phyloP scores from a whole-genome alignment of 352 stramenopile species.

The Phytophthora palmivora region DNA sequence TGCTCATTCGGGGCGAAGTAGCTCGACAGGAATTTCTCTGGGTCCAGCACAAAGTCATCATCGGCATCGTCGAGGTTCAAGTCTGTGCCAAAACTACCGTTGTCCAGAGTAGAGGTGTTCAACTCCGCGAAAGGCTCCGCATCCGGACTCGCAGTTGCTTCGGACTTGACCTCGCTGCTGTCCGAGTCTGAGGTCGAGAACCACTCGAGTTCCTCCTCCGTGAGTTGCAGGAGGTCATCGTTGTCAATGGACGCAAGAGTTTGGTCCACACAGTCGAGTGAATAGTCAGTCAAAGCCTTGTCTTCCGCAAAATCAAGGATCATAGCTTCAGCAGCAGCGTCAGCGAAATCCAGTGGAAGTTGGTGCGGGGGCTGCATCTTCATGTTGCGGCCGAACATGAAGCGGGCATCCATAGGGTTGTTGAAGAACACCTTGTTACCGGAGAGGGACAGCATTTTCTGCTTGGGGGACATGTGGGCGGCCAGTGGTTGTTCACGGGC shows the following conservation, averaged over 20 bases:
- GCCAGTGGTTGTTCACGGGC: slow-evolving; percentile 69
- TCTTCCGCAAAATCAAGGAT: slow-evolving; percentile 86
- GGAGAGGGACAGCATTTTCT: slow-evolving; percentile 56
- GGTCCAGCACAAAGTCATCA: slow-evolving; percentile 88
- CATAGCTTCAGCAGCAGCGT: slow-evolving; percentile 53
- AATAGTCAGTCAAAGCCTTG: slow-evolving; percentile 66
- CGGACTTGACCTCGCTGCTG: slow-evolving; percentile 10
- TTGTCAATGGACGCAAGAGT: slow-evolving; percentile 77
- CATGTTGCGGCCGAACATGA: slow-evolving; percentile 42
- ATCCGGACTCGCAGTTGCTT: slow-evolving; percentile 8
- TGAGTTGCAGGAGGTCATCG: slow-evolving; percentile 82
- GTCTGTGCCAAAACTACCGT: slow-evolving; percentile 42
- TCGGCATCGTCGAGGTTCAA: slow-evolving; percentile 67
- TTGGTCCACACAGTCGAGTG: slow-evolving; percentile 66
- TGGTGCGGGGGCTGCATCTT: slow-evolving; percentile 44
- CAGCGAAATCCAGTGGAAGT: slow-evolving; percentile 67
- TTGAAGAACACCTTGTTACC: slow-evolving; percentile 58
- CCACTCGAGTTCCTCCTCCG: slow-evolving; percentile 86
- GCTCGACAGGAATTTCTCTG: slow-evolving; percentile 87
- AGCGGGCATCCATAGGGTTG: slow-evolving; percentile 43
- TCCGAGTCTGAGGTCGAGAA: slow-evolving; percentile 55
- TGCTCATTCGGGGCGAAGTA: slow-evolving; percentile 69
- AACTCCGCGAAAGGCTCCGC: slow-evolving; percentile 34
- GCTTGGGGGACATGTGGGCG: slow-evolving; percentile 81
- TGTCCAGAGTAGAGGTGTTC: slow-evolving; percentile 29